Evolutionary conservation across 441 rosid species (phyloP), one percentile per base, ranked within the genome.

Genomic region (Adansonia grandidieri): DNA sequence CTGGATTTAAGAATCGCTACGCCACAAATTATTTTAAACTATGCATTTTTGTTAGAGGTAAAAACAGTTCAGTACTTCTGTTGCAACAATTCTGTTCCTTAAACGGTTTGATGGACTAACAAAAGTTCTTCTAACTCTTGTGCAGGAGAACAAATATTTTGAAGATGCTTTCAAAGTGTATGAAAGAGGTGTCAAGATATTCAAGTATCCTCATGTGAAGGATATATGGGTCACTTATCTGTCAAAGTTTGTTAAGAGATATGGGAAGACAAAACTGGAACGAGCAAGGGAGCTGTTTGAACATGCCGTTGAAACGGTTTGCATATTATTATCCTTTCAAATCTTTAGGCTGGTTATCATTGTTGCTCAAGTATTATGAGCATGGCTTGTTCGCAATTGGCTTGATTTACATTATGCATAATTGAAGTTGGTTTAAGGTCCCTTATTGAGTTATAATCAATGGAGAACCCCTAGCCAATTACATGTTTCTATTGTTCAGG

Each of bases 101-200:
- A 71, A 20, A 66, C 58, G 24, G 57, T 73, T 61, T 58, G 44
- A 62, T 51, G 19, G 19, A 20, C 60, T 77, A 28, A 83, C 74
- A 53, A 37, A 5, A 60, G 32, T 2, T 74, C 14, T 70, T 45
- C 28, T 48, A 79, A 24, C 28, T 24, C 51, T 58, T 86, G 45
- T 85, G 74, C 85, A 91, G 97, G 97, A 91, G 77, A 88, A 92
- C 73, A 92, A 87, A 77, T 94, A 91, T 78, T 94, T 94, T 56
- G 98, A 96, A 88, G 98, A 96, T 88, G 98, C 99, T 77, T 96
- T 96, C 87, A 94, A 92, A 88, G 97, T 93, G 37, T 94, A 96
- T 79, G 98, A 96, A 87, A 90, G 97, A 82, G 98, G 99, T 75
- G 97, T 96, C 79, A 93, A 92, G 86, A 93, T 96, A 81, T 96